Evolutionary conservation across 1,284 basidiomycete genomes (phyloP), one percentile per base, ranked within the genome.

Genomic region (Leccinum fallax): DNA sequence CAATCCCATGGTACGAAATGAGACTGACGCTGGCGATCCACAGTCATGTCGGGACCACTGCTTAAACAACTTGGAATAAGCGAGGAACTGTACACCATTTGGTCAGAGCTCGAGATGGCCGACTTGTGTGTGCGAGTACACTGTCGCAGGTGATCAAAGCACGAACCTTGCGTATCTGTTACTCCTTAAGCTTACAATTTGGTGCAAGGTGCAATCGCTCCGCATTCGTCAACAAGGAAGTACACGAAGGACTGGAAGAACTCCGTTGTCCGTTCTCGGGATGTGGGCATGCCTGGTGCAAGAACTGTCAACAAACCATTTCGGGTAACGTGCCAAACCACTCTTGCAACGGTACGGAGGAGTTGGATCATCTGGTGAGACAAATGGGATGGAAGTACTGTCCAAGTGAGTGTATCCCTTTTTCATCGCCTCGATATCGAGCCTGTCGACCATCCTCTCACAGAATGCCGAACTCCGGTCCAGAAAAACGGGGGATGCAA

Each of bases 401-500:
- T 67, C 85, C 85, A 46, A 21, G 43, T 46, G 43, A 46, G 43
- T 19, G 43, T 19, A n/a, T 40, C 15, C n/a, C 53, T 43, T 49
- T 72, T 43, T 51, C 0, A 3, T 43, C 10, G 28, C 30, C 7
- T 15, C 19, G 7, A 48, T 28, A 24, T 32, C n/a, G 21, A 5
- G 46, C 43, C 43, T 46, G 43, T 60, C n/a, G 19, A 13, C 61
- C 5, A 58, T n/a, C 19, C 13, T 55, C 4, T 51, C 16, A n/a
- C 62, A 87, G 86, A 82, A 7, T 89, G 87, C 66, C 73, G 76
- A 53, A 85, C 85, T 0, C 83, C 84, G 0, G 80, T 83, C 15
- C 82, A 85, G 68, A 89, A 87, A 69, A 76, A 74, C 4, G 74
- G 76, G 7, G 87, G 87, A 3, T 89, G 87, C 66, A 87, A 88